phyloP scores from a whole-genome alignment of 345 rosid genomes.

The Corchorus capsularis region DNA sequence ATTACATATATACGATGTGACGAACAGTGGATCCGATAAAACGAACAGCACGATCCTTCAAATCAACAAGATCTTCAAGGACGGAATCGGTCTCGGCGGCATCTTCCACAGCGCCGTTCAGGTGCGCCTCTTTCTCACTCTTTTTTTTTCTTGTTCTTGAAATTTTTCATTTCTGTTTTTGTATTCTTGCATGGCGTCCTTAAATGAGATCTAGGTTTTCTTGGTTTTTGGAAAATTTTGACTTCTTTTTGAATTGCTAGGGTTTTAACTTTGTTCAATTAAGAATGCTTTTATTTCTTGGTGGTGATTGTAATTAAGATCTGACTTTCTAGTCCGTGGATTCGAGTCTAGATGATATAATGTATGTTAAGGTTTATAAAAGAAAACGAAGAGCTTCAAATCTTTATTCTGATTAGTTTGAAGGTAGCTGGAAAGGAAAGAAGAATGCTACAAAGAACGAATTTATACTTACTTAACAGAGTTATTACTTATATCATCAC shows the following conservation, averaged over 20 bases:
- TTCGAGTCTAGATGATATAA: neutral
- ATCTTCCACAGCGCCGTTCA: slow-evolving; percentile 98
- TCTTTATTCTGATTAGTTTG: neutral
- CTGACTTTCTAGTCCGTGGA: neutral
- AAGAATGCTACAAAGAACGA: neutral
- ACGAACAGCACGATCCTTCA: slow-evolving; percentile 86
- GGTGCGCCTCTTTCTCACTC: slow-evolving; percentile 40
- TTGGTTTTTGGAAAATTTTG: neutral
- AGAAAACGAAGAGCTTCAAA: neutral
- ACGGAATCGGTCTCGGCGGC: slow-evolving; percentile 93
- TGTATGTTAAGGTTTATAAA: neutral
- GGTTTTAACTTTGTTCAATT: neutral
- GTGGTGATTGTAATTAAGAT: neutral
- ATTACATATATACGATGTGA: slow-evolving; percentile 88
- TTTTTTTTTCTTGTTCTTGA: neutral
- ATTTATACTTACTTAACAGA: neutral
- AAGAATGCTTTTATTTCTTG: neutral
- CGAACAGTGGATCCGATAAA: slow-evolving; percentile 96
- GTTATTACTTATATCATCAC: neutral
- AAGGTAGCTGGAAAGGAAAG: neutral
- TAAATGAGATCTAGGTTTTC: slow-evolving; percentile 33
- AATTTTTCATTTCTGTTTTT: no score
- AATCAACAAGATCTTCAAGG: slow-evolving; percentile 95
- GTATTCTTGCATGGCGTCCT: neutral
- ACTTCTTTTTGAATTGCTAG: neutral